Evolutionary conservation across 2,329 filamentous ascomycete genomes (phyloP), one percentile per base, ranked within the genome.

Genomic region (Zymoseptoria crescenta): DNA sequence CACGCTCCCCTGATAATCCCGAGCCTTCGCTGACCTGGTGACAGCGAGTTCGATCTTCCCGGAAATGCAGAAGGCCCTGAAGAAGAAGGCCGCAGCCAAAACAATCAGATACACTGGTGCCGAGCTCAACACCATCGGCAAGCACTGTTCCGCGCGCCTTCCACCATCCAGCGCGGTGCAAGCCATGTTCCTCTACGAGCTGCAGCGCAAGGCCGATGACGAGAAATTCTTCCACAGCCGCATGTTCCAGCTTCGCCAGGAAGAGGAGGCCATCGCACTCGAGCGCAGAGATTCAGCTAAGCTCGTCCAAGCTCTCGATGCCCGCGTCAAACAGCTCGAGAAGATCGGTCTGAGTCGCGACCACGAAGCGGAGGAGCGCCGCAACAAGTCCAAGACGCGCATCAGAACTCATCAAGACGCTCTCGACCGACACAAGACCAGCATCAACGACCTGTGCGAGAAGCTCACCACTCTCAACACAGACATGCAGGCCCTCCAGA

Each of bases 131-230:
- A 21, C 49, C 1, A 65, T 70, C 30, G 62, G 66, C 8, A 52
- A 57, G 21, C 54, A 51, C 49, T 68, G 64, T 58, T 50, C 54
- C 49, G 57, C 56, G 13, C 64, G 61, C 20, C 59, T 69, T 0
- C 69, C 69, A 13, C 69, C 68, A 16, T 62, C 67, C 3, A 64
- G 62, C 29, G 58, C 65, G 13, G 54, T 68, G 2, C 61, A 68
- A 21, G 64, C 62, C 20, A 70, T 70, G 68, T 66, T 67, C 29
- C 49, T 65, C 52, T 70, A 70, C 57, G 68, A 70, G 59, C 56
- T 69, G 45, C 60, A 67, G 30, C 67, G 69, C 27, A 48, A 66
- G 52, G 62, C 62, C 20, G 67, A 70, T 24, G 35, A 58, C 27
- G 67, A 71, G 57, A 54, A 57, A n/a, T 65, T 71, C 8, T 69